Conservation (phyloP, 1,139 yeast species). For the Candida frijolesensis region DNA sequence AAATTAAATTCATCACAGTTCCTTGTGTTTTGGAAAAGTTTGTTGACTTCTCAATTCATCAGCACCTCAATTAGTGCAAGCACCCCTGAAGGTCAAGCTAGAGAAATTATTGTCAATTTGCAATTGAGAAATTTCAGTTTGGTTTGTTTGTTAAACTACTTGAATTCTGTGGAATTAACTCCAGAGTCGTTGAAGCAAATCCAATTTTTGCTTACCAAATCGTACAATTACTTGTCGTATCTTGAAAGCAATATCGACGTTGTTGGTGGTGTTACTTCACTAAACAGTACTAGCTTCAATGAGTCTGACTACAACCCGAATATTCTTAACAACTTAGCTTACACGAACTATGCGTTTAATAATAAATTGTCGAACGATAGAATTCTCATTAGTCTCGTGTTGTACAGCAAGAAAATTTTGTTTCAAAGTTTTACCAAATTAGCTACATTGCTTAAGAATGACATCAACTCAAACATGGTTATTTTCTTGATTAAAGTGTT, state of each 20-base stretch:
- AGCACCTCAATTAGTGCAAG: slow-evolving; percentile 27
- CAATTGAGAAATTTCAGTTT: slow-evolving; percentile 44
- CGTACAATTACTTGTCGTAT: slow-evolving; percentile 44
- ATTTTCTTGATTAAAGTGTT: slow-evolving; percentile 42
- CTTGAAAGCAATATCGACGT: slow-evolving; percentile 43
- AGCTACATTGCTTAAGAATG: slow-evolving; percentile 34
- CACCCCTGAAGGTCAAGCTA: slow-evolving; percentile 25
- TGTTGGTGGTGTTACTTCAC: slow-evolving; percentile 38
- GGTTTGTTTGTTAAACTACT: slow-evolving; percentile 43
- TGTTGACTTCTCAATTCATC: slow-evolving; percentile 59
- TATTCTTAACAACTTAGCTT: slow-evolving; percentile 33
- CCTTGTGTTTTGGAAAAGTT: slow-evolving; percentile 76
- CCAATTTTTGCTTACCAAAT: slow-evolving; percentile 44
- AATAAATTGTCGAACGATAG: slow-evolving; percentile 29
- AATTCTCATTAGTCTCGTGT: slow-evolving; percentile 33
- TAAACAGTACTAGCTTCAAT: slow-evolving; percentile 29
- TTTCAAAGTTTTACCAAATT: slow-evolving; percentile 36
- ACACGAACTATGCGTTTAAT: slow-evolving; percentile 26
- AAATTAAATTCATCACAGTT: slow-evolving; percentile 75
- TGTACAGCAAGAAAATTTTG: slow-evolving; percentile 38
- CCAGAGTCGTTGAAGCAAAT: slow-evolving; percentile 48
- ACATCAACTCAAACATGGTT: slow-evolving; percentile 44
- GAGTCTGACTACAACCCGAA: slow-evolving; percentile 35
- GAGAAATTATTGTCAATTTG: slow-evolving; percentile 40
- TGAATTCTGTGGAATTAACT: slow-evolving; percentile 39